These are phyloP conservation scores for Amphirosellinia nigrospora DNA, from an alignment of 495 filamentous ascomycete genomes.

Conservation along the genomic window DNA sequence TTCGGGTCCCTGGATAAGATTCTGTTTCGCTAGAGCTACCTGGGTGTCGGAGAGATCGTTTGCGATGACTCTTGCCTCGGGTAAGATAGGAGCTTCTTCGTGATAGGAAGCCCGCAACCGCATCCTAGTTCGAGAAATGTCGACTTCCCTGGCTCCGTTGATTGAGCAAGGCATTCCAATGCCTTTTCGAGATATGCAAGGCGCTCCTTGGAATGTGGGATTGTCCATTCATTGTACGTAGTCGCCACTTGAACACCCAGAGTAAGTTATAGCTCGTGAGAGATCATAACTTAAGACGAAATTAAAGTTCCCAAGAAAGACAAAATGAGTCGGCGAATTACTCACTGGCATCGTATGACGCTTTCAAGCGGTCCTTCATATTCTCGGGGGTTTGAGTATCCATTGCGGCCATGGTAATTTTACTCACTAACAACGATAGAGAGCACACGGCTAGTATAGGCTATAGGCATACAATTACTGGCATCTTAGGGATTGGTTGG, in stretches of 20 bases:
- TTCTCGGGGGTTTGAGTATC: conserved; percentile 21
- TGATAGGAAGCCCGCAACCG: conserved; percentile 42
- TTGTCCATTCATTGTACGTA: conserved; percentile 42
- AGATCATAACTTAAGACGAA: too few species aligned
- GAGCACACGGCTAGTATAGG: neutral
- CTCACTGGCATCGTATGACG: conserved; percentile 42
- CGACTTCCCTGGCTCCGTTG: conserved; percentile 3
- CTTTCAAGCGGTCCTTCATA: conserved; percentile 41
- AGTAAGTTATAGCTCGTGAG: too few species aligned
- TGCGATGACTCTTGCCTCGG: conserved; percentile 28
- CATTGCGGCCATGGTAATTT: neutral
- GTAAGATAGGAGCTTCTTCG: conserved; percentile 32
- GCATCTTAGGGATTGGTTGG: neutral
- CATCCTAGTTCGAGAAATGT: conserved; percentile 46
- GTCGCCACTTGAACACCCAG: conserved; percentile 26
- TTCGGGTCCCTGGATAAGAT: conserved; percentile 16
- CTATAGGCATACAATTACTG: neutral
- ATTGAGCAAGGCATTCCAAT: conserved; percentile 26
- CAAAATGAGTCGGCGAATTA: neutral
- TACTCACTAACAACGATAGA: neutral
- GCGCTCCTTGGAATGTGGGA: conserved; percentile 28
- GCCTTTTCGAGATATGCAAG: conserved; percentile 34
- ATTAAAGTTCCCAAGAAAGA: neutral
- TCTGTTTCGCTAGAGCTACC: conserved; percentile 31
- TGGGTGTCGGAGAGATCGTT: conserved; percentile 46